Evolutionary conservation across 352 stramenopile genomes (phyloP), one percentile per base, ranked within the genome.

Genomic region (Phytophthora aleatoria): DNA sequence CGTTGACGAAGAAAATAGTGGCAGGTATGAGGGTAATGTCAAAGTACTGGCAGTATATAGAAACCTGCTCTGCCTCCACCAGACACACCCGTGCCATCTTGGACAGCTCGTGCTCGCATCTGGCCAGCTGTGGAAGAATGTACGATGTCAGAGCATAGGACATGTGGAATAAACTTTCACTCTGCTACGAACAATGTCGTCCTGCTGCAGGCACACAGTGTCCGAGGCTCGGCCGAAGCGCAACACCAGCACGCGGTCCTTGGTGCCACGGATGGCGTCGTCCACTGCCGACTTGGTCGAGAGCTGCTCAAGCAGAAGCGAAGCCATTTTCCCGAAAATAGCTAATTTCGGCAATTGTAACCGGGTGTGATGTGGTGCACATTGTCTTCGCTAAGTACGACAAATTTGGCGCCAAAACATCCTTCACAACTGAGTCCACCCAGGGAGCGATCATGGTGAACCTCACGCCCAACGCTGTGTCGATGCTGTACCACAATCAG

Each of bases 1-100:
- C 83, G 61, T 96, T 96, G 64, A 93, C 87, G 55, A 95, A 96
- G 70, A 96, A 96, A 45, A 96, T 72, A 0, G 84, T 96, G 31
- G 86, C 86, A 2, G 88, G 88, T 47, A 96, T 87, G 24, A 96
- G 74, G n/a, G 84, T 82, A 31, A 96, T 92, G 59, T 96, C 88
- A 67, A 96, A 94, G 67, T 96, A 96, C 66, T 96, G 85, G 42
- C 79, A 88, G 67, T 96, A 96, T 39, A 96, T 80, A 12, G 86
- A 81, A 30, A 91, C 54, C 16, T 74, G 47, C 12, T 95, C 86
- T 27, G 80, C 83, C 61, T 96, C 88, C 28, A 95, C 74, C 2
- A 90, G 55, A 64, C 71, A 91, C 31, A 96, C 72, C 27, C 77
- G 70, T 38, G 86, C 88, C 86, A 96, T 94, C 42, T 76, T 81